These are phyloP conservation scores for Cercospora nicotianae DNA, from an alignment of 2,329 filamentous ascomycete genomes.

Conservation along the genomic window DNA sequence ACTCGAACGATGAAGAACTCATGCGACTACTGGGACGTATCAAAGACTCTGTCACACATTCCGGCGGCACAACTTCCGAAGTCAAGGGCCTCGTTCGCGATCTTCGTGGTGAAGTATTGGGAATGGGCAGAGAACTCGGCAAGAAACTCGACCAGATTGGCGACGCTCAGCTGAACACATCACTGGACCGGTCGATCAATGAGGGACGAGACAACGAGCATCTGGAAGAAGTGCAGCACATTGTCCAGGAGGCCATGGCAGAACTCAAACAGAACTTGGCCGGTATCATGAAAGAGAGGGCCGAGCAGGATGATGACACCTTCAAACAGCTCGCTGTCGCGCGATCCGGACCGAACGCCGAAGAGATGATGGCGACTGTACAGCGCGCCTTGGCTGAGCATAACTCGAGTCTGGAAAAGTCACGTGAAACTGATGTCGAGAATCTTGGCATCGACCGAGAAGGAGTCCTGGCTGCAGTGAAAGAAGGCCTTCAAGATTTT, in stretches of 20 bases:
- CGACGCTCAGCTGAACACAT: constrained; percentile 33
- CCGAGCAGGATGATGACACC: constrained; percentile 45
- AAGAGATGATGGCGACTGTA: constrained; percentile 83
- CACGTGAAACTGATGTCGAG: constrained; percentile 26
- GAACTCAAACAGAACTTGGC: constrained; percentile 86
- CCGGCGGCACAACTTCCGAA: constrained; percentile 84
- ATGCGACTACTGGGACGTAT: constrained; percentile 79
- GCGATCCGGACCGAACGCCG: constrained; percentile 50
- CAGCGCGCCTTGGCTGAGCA: constrained; percentile 71
- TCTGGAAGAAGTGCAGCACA: constrained; percentile 70
- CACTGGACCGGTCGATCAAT: constrained; percentile 46
- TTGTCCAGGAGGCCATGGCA: constrained; percentile 76
- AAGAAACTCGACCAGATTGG: constrained; percentile 75
- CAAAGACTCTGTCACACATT: constrained; percentile 86
- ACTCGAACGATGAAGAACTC: constrained; percentile 67
- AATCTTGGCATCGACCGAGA: constrained; percentile 54
- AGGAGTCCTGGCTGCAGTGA: constrained; percentile 81
- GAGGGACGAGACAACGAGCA: constrained; percentile 43
- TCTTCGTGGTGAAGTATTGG: constrained; percentile 85
- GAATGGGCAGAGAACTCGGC: constrained; percentile 89
- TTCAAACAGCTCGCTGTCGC: constrained; percentile 47
- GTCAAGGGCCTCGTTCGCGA: constrained; percentile 89
- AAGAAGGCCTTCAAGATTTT: constrained; percentile 89
- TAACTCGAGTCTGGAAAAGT: constrained; percentile 46
- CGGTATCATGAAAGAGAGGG: constrained; percentile 74